These are phyloP conservation scores for Penicillium tannophilum DNA, from an alignment of 495 filamentous ascomycete genomes.

Conservation along the genomic window DNA sequence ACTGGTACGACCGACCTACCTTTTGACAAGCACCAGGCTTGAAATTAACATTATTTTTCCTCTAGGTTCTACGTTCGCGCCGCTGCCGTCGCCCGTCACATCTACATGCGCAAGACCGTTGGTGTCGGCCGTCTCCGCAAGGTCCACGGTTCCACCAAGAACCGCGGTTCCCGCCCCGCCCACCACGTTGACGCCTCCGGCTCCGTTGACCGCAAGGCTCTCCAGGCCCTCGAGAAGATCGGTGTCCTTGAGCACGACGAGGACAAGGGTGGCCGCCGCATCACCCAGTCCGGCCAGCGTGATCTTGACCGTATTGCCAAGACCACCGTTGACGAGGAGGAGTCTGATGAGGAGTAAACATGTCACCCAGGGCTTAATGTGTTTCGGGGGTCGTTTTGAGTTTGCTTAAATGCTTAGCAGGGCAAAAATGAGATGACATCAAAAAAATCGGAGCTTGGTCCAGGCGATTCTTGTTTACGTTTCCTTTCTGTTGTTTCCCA, in stretches of 20 bases:
- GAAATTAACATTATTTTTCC: conserved; percentile 18
- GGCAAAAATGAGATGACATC: conserved; percentile 32
- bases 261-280: conserved; percentile 95
- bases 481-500: conserved; percentile 17
- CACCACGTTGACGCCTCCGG: conserved; percentile 96
- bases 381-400: conserved; percentile 35
- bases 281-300: conserved; percentile 95
- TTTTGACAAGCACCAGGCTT: neutral
- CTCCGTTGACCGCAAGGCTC: conserved; percentile 91
- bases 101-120: conserved; percentile 99
- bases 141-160: conserved; percentile 94
- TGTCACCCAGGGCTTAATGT: conserved; percentile 43
- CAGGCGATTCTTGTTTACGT: conserved; percentile 32
- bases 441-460: conserved; percentile 38
- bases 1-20: conserved; percentile 63
- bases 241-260: conserved; percentile 94
- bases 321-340: conserved; percentile 56
- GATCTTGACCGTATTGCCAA: conserved; percentile 89
- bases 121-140: conserved; percentile 92
- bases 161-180: conserved; percentile 87
- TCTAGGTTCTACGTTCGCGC: conserved; percentile 93
- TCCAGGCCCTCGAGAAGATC: conserved; percentile 98
- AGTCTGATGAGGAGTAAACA: conserved; percentile 55
- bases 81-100: conserved; percentile 92
- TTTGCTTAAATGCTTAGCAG: conserved; percentile 19